Conservation (phyloP, 2,329 filamentous ascomycete genomes). For the Allantophomopsis lycopodina region DNA sequence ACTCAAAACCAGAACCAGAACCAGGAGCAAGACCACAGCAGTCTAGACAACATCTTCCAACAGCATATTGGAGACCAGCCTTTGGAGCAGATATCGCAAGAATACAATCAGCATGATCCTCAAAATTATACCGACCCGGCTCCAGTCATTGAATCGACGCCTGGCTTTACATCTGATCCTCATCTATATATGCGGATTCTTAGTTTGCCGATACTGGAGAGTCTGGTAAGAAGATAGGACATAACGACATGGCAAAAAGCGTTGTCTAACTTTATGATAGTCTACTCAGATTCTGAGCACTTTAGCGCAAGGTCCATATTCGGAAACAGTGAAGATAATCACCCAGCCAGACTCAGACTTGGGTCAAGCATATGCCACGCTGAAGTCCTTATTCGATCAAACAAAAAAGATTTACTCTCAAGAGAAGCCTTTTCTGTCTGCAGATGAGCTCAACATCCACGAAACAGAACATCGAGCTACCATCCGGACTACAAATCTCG, state of each 20-base stretch:
- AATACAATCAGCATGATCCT: slow-evolving; percentile 19
- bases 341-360: slow-evolving; percentile 37
- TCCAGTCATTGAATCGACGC: not conserved
- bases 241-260: not conserved
- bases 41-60: no score
- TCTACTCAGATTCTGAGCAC: slow-evolving; percentile 43
- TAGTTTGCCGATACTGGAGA: slow-evolving; percentile 46
- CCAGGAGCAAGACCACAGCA: not conserved
- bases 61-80: not conserved
- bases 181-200: slow-evolving; percentile 33
- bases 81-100: no score
- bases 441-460: slow-evolving; percentile 34
- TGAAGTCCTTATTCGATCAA: slow-evolving; percentile 48
- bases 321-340: slow-evolving; percentile 41
- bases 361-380: slow-evolving; percentile 45
- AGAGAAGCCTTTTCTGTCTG: slow-evolving; percentile 33
- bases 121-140: no score
- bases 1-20: not conserved
- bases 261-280: slow-evolving; percentile 18
- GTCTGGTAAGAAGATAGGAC: slow-evolving; percentile 30
- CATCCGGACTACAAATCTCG: slow-evolving; percentile 49
- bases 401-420: slow-evolving; percentile 48
- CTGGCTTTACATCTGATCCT: slow-evolving; percentile 11
- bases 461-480: slow-evolving; percentile 39
- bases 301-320: slow-evolving; percentile 38